These are phyloP conservation scores for Penicillium sp. DNA, from an alignment of 2,329 filamentous ascomycete species.

Conservation along the genomic window DNA sequence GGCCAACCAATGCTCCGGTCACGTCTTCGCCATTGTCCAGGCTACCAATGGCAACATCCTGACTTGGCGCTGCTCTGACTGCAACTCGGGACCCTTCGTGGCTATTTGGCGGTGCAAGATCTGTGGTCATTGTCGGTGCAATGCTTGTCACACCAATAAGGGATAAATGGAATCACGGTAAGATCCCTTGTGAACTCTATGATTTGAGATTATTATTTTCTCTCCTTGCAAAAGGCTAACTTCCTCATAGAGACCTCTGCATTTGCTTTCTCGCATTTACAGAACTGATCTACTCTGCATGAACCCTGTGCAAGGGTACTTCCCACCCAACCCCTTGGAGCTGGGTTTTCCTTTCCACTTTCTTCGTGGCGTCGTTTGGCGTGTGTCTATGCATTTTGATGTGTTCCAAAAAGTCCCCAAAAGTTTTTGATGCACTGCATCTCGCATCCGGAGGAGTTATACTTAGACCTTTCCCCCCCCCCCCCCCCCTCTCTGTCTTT, in stretches of 20 bases:
- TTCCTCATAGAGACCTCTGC: conserved; percentile 1
- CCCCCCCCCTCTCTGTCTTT: conserved; percentile 8
- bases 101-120: conserved; percentile 48
- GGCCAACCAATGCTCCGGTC: conserved; percentile 44
- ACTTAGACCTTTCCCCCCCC: conserved; percentile 10
- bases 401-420: conserved; percentile 17
- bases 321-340: conserved; percentile 6
- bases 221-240: conserved; percentile 4
- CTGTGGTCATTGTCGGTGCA: conserved; percentile 44
- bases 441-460: conserved; percentile 19
- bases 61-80: conserved; percentile 46
- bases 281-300: conserved; percentile 12
- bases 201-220: not conserved
- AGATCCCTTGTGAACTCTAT: not conserved
- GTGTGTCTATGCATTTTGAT: conserved; percentile 18
- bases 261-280: not conserved
- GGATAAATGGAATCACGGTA: conserved; percentile 17
- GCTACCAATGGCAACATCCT: conserved; percentile 45
- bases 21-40: conserved; percentile 42
- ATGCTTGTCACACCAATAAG: conserved; percentile 41
- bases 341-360: not conserved
- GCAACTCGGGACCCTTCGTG: conserved; percentile 43
- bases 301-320: conserved; percentile 16
- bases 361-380: conserved; percentile 14
- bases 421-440: conserved; percentile 17